Base-by-base conservation (phyloP, 768 basidiomycete species). In the Auriscalpium vulgare region DNA sequence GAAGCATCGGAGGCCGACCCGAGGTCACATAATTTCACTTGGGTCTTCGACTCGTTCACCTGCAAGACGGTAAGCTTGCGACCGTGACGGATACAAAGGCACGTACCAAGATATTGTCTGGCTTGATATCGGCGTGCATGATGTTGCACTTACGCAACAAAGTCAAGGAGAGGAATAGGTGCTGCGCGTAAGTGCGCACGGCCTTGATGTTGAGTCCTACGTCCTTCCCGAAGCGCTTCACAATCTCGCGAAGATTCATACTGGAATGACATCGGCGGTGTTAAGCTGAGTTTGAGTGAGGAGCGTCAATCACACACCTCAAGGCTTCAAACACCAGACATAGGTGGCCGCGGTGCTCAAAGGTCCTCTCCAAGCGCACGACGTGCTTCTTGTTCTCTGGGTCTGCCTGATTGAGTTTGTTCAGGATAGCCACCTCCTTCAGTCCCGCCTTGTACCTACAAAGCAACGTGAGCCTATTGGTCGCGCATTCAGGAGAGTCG, bases 101-200 rank as follows among this genome's bases (percentile, higher is more conserved):
- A 78, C 85, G 36, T 59, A 94, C 95, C 65, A 98, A 70, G 45
- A 99, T 95, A 68, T 98, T 98, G 69, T 98, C 97, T 17, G 97
- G 97, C 71, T 98, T 98, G 68, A 99, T 91, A 67, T 99, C 97
- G 8, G 97, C 97, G 65, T 99, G 97, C 83, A 97, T 97, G 57
- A 98, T 84, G 61, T 89, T 92, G 57, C 84, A 80, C 72, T 97
- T 97, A 62, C 84, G 82, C 66, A 98, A 75, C 54, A 95, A 75
- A 62, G 88, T 82, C 60, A 98, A 70, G 16, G 91, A 81, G 52
- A 97, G 78, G 72, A 98, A 95, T 52, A 99, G 83, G 67, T 99
- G 97, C 63, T 95, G 91, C 35, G 97, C 86, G 68, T 99, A 99
- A n/a, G 95, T 94, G 62, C 95, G 84, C n/a, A 99, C 97, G 50